Conservation (phyloP, 75 land plant genomes). For the Pinus albicaulis region DNA sequence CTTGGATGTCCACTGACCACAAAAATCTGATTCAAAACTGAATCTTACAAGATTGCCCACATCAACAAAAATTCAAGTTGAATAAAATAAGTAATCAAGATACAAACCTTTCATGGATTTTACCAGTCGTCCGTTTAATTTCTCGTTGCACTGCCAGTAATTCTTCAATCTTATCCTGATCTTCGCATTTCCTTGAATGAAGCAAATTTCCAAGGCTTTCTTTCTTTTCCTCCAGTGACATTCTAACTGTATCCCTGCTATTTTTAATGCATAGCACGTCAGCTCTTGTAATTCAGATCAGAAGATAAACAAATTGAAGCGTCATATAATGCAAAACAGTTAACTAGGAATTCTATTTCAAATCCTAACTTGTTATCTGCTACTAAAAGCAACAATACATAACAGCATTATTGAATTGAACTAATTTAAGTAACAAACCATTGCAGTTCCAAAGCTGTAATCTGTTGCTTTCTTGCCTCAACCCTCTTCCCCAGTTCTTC, state of each 20-base stretch:
- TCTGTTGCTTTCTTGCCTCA: constrained; percentile 9
- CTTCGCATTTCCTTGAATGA: not conserved
- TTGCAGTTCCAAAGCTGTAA: constrained; percentile 15
- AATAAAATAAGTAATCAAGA: not conserved
- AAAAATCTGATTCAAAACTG: too few relatives aligned
- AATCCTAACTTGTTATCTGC: not conserved
- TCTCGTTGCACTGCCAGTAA: constrained; percentile 24
- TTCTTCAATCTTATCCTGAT: constrained; percentile 12
- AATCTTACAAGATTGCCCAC: not conserved
- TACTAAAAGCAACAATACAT: not conserved
- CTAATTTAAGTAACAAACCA: constrained; percentile 15
- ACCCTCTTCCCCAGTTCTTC: constrained; percentile 18
- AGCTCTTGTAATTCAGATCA: not conserved
- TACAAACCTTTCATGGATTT: constrained; percentile 27
- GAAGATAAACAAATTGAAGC: constrained; percentile 1
- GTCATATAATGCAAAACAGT: not conserved
- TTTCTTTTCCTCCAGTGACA: constrained; percentile 27
- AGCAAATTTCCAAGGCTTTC: constrained; percentile 10
- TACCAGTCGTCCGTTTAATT: constrained; percentile 15
- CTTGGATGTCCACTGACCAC: too few relatives aligned
- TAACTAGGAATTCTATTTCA: constrained; percentile 1
- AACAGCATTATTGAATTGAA: not conserved
- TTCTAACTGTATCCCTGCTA: constrained; percentile 21
- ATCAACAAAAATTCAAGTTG: not conserved
- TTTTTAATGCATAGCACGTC: not conserved